These are phyloP conservation scores for Kodamaea sp. DNA, from an alignment of 1,139 yeast species.

Conservation along the genomic window DNA sequence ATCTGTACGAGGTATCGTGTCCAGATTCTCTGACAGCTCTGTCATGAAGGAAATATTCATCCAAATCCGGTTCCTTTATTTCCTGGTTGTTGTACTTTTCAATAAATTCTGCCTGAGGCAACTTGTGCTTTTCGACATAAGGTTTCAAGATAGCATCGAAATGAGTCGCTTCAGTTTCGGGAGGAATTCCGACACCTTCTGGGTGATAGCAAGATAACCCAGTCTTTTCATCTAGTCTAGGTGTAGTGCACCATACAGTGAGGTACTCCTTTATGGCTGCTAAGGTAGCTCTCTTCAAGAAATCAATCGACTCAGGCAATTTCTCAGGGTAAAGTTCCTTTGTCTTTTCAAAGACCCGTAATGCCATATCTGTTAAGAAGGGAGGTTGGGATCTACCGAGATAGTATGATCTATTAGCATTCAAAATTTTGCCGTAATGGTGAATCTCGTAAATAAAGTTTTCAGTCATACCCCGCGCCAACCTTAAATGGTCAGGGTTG, in stretches of 20 bases:
- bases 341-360: conserved; percentile 66
- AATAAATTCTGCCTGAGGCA: conserved; percentile 70
- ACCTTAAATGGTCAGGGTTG: conserved; percentile 34
- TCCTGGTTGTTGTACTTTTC: conserved; percentile 65
- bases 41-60: conserved; percentile 87
- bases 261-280: conserved; percentile 90
- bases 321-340: conserved; percentile 41
- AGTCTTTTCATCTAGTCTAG: conserved; percentile 72
- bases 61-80: conserved; percentile 74
- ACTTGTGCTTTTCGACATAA: conserved; percentile 62
- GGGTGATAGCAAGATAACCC: conserved; percentile 93
- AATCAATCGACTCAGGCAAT: conserved; percentile 46
- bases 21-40: conserved; percentile 97
- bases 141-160: conserved; percentile 73
- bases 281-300: conserved; percentile 60
- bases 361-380: conserved; percentile 91
- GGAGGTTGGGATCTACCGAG: conserved; percentile 96
- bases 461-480: conserved; percentile 90
- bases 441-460: conserved; percentile 89
- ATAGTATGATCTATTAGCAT: conserved; percentile 93
- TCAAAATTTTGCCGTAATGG: conserved; percentile 88
- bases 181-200: conserved; percentile 88
- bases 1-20: conserved; percentile 89
- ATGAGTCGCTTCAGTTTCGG: conserved; percentile 93
- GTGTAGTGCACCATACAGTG: conserved; percentile 74